Evolutionary conservation across 139 green algal genomes (phyloP).

Genomic region (Tetraselmis chui): DNA sequence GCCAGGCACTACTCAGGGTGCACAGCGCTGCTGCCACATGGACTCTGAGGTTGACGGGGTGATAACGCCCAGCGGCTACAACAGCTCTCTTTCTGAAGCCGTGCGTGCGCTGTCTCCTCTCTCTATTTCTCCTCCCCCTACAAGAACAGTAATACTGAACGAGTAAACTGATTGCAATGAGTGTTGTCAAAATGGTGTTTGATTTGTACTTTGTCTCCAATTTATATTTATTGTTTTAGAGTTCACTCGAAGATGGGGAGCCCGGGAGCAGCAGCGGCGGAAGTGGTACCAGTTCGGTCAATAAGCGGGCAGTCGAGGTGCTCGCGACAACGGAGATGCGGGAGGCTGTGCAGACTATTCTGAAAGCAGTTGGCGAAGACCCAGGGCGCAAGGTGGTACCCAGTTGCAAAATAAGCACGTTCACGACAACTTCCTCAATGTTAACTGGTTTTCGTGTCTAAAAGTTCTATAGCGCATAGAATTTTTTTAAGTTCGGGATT

Average conservation of each 20-base stretch:
- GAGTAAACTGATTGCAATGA: too few species aligned
- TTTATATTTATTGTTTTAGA: neutral
- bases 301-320: neutral
- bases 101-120: neutral
- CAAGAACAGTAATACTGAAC: too few species aligned
- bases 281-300: neutral
- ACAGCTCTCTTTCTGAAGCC: neutral
- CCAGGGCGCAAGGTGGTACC: constrained; percentile 13
- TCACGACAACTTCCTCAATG: too few species aligned
- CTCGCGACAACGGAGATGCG: constrained; percentile 12
- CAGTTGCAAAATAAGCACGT: too few species aligned
- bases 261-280: neutral
- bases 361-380: constrained; percentile 36
- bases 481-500: too few species aligned
- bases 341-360: constrained; percentile 24
- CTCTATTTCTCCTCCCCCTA: neutral
- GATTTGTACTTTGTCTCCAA: neutral
- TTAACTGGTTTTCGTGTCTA: too few species aligned
- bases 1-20: neutral
- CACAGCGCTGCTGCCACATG: neutral
- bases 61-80: neutral
- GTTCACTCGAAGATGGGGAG: neutral
- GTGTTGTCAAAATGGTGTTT: too few species aligned
- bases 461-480: too few species aligned
- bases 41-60: neutral